phyloP scores from a whole-genome alignment of 1,139 yeast genomes.

The Kodamaea alishanica region DNA sequence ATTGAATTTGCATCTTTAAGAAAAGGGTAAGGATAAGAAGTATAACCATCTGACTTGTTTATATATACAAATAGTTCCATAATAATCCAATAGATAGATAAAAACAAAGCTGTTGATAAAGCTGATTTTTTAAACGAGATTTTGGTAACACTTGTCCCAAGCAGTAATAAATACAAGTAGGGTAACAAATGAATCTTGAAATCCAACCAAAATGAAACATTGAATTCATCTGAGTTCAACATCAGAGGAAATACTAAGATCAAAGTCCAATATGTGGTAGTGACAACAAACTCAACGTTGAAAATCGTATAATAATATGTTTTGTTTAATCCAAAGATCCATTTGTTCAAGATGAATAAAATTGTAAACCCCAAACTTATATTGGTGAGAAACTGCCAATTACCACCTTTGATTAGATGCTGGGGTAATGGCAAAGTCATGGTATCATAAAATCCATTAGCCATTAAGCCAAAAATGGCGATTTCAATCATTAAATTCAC shows the following conservation, averaged over 20 bases:
- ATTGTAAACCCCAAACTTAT: constrained; percentile 15
- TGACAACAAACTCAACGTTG: constrained; percentile 22
- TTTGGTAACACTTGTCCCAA: constrained; percentile 7
- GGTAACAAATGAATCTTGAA: constrained; percentile 25
- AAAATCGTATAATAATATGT: constrained; percentile 13
- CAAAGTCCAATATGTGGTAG: constrained; percentile 23
- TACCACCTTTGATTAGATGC: constrained; percentile 18
- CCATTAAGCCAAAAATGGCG: constrained; percentile 6
- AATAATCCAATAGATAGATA: constrained; percentile 7
- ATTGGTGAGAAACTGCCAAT: constrained; percentile 24
- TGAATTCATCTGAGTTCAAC: constrained; percentile 20
- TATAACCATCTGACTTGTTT: constrained; percentile 8
- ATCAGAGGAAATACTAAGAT: constrained; percentile 16
- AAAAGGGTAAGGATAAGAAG: constrained; percentile 21
- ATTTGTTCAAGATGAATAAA: constrained; percentile 8
- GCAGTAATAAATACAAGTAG: constrained; percentile 11
- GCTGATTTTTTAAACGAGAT: constrained; percentile 4
- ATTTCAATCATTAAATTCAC: neutral
- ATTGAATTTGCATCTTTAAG: constrained; percentile 10
- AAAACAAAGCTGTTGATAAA: constrained; percentile 1
- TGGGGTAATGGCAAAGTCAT: constrained; percentile 17
- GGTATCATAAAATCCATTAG: constrained; percentile 15
- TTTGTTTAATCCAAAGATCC: constrained; percentile 2
- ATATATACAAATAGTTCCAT: constrained; percentile 9
- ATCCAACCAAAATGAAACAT: constrained; percentile 17